Percentiles rank a stretch among this genome's conserved stretches.
phyloP scores from a whole-genome alignment of 2,329 filamentous ascomycete species.

The Graphiopsis chlorocephala region DNA sequence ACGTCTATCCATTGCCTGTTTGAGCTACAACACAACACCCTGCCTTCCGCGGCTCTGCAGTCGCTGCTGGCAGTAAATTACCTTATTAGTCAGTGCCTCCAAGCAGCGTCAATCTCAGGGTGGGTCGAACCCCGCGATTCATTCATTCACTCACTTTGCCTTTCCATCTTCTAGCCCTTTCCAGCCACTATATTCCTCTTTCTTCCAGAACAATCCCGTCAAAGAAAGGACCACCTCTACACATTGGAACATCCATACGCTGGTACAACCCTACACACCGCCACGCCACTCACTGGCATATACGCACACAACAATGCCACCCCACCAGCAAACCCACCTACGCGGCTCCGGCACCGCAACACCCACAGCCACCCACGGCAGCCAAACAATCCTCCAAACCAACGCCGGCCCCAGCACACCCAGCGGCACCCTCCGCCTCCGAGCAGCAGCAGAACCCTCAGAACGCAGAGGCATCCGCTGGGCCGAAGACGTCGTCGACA shows the following conservation, averaged over 20 bases:
- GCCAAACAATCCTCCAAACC: conserved; percentile 32
- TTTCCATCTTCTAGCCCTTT: neutral
- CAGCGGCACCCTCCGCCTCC: conserved; percentile 38
- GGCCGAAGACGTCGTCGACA: conserved; percentile 91
- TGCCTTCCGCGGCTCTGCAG: too few relatives aligned
- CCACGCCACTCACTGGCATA: neutral
- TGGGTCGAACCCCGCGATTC: neutral
- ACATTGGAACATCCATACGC: neutral
- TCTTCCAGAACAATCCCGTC: neutral
- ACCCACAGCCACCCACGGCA: conserved; percentile 29
- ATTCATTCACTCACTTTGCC: neutral
- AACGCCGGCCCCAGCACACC: conserved; percentile 25
- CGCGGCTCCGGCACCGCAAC: conserved; percentile 24
- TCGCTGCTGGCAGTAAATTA: neutral
- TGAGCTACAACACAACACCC: neutral
- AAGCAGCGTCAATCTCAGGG: neutral
- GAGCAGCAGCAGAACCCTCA: conserved; percentile 33
- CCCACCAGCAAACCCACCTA: conserved; percentile 14
- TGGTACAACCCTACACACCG: neutral
- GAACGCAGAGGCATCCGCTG: conserved; percentile 71
- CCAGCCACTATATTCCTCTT: neutral
- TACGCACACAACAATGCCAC: neutral
- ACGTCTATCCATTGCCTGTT: neutral
- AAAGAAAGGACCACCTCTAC: neutral
- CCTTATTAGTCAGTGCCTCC: neutral